Base-by-base conservation (phyloP, 805 yeast genomes). In the Cyberlindnera subsufficiens region DNA sequence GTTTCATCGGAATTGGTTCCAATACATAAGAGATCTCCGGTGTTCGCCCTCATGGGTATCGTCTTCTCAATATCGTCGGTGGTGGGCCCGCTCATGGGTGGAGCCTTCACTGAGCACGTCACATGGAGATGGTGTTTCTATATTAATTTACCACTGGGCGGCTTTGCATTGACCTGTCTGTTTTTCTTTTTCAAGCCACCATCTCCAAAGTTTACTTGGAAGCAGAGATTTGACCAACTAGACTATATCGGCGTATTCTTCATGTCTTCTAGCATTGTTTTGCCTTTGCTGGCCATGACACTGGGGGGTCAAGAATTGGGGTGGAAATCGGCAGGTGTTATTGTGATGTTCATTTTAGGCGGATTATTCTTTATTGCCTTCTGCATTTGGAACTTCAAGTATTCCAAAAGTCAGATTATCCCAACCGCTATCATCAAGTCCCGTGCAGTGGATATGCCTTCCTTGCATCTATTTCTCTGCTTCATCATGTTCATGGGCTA, bases 101-200 rank as follows among this genome's bases (percentile, higher is more conserved):
- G 89, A 30, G 80, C 79, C 0, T 75, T 83, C 44, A 70, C 85
- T 1, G 61, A 75, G 2, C 64, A 72, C 39, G 78, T 72, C 5
- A 63, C 77, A 15, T 83, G 90, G 90, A 68, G 90, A 54, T 82
- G 89, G 88, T 78, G 86, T 52, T 84, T 82, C 56, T 84, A 77
- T 61, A 68, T 84, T 47, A 83, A 82, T 58, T 58, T 84, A 31
- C 86, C 88, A 3, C 60, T 81, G 30, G 85, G 86, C n/a, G 87
- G 82, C 1, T 42, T 67, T 0, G 73, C 78, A 0, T 53, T 69
- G 15, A 53, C 56, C 0, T 49, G 68, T 7, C 55, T 77, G 16
- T 38, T 68, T 4, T 44, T 69, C 5, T 64, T 69, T 15, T 72
- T 75, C 56, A 63, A 68, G 25, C 79, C 82, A 11, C 77, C 76